Percentiles rank a stretch among this genome's conserved stretches.
These are phyloP conservation scores for Kuraishia piskuri DNA, from an alignment of 805 yeast species.

Conservation along the genomic window DNA sequence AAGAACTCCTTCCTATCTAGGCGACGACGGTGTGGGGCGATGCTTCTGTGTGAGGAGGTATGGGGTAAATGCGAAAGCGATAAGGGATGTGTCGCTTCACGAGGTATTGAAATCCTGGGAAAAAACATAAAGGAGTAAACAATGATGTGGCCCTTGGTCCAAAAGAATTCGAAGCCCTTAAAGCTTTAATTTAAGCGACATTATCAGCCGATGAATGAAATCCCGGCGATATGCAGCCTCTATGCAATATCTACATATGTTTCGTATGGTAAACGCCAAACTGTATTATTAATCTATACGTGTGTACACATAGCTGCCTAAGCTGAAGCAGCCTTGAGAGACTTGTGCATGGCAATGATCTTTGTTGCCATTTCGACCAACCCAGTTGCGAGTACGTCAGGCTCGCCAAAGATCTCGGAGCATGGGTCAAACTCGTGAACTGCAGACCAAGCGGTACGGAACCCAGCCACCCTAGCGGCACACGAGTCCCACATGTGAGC, in stretches of 20 bases:
- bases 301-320: neutral
- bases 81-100: neutral
- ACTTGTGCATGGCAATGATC: slow-evolving; percentile 15
- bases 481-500: slow-evolving; percentile 24
- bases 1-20: neutral
- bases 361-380: slow-evolving; percentile 21
- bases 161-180: neutral
- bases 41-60: neutral
- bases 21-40: neutral
- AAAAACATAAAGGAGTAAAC: neutral
- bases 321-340: neutral
- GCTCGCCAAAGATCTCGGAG: slow-evolving; percentile 19
- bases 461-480: slow-evolving; percentile 23
- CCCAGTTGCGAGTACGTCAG: slow-evolving; percentile 20
- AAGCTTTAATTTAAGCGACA: neutral
- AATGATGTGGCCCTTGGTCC: neutral
- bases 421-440: slow-evolving; percentile 22
- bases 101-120: neutral
- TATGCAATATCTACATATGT: neutral
- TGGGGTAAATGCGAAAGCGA: neutral
- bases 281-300: neutral
- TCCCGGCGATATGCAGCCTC: neutral
- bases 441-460: slow-evolving; percentile 21
- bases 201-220: neutral
- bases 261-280: neutral